These are phyloP conservation scores for Aspergillus arachidicola DNA, from an alignment of 2,329 filamentous ascomycete genomes.

Conservation along the genomic window DNA sequence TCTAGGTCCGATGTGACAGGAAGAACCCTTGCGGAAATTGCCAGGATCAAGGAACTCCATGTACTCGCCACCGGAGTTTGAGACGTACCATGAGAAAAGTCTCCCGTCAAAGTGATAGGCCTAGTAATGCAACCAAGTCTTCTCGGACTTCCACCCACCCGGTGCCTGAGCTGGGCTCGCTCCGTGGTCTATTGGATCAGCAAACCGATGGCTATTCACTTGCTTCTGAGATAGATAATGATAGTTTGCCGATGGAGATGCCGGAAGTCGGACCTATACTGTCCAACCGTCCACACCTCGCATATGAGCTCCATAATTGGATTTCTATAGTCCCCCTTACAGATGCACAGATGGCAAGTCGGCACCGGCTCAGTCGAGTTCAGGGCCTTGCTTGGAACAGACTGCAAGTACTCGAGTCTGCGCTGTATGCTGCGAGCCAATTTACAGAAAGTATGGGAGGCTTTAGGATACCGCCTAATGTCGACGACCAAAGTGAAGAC, in stretches of 20 bases:
- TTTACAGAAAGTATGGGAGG: constrained; percentile 10
- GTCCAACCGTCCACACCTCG: neutral
- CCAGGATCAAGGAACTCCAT: constrained; percentile 20
- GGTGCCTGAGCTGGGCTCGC: neutral
- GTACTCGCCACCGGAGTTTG: constrained; percentile 15
- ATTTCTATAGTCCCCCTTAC: constrained; percentile 16
- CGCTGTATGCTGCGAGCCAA: constrained; percentile 13
- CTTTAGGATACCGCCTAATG: neutral
- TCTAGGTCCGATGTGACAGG: constrained; percentile 27
- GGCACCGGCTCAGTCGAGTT: constrained; percentile 10
- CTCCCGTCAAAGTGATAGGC: neutral
- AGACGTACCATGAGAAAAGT: constrained; percentile 7
- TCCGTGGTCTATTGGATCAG: neutral
- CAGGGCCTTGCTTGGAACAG: constrained; percentile 13
- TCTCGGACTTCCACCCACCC: neutral
- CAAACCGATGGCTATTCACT: neutral
- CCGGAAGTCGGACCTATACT: neutral
- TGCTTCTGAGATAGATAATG: neutral
- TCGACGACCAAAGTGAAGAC: neutral
- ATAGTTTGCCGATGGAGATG: neutral
- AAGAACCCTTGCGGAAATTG: constrained; percentile 27
- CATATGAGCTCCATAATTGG: constrained; percentile 6
- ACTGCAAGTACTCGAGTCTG: constrained; percentile 19
- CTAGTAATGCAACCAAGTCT: neutral
- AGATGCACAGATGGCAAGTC: constrained; percentile 20